Percentiles rank a stretch among this genome's conserved stretches.
Evolutionary conservation across 768 basidiomycete genomes (phyloP).

Genomic region (Trametes cingulata): DNA sequence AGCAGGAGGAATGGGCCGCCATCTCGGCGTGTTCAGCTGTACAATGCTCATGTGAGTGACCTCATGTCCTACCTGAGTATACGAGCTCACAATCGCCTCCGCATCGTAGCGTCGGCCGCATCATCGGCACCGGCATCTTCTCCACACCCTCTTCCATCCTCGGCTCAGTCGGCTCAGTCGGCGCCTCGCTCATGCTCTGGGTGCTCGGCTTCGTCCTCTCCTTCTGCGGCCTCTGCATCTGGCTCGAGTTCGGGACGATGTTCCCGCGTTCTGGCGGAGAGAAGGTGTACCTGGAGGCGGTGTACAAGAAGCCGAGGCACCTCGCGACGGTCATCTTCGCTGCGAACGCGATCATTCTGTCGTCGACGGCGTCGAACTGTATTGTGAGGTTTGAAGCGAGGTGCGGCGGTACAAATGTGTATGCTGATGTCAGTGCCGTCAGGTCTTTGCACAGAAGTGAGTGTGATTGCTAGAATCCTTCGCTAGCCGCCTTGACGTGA

Average conservation of each 20-base stretch:
- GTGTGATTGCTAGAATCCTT: neutral
- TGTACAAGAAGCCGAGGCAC: slow-evolving; percentile 41
- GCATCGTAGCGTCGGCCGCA: slow-evolving; percentile 46
- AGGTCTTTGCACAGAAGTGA: slow-evolving; percentile 36
- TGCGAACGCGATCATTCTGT: slow-evolving; percentile 34
- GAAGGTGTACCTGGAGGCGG: slow-evolving; percentile 61
- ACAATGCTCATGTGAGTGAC: slow-evolving; percentile 50
- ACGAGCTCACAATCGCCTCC: neutral
- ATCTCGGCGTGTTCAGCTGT: slow-evolving; percentile 56
- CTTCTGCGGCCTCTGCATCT: slow-evolving; percentile 59
- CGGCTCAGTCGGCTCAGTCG: slow-evolving; percentile 55
- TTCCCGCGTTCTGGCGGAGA: slow-evolving; percentile 63
- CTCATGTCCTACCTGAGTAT: too few species aligned
- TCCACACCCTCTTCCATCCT: slow-evolving; percentile 62
- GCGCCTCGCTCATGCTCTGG: slow-evolving; percentile 64
- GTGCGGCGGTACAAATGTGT: too few species aligned
- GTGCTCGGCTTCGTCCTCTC: slow-evolving; percentile 61
- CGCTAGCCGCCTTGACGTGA: neutral
- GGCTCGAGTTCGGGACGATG: slow-evolving; percentile 67
- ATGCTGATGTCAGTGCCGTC: too few species aligned
- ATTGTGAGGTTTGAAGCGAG: slow-evolving; percentile 14
- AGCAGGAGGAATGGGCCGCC: slow-evolving; percentile 58
- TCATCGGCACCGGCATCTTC: slow-evolving; percentile 66
- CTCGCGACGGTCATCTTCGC: slow-evolving; percentile 38
- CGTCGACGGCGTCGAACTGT: slow-evolving; percentile 37